Percentiles rank a stretch among this genome's conserved stretches.
These are phyloP conservation scores for Chaetomiaceae sp. DNA, from an alignment of 2,329 filamentous ascomycete genomes.

Conservation along the genomic window DNA sequence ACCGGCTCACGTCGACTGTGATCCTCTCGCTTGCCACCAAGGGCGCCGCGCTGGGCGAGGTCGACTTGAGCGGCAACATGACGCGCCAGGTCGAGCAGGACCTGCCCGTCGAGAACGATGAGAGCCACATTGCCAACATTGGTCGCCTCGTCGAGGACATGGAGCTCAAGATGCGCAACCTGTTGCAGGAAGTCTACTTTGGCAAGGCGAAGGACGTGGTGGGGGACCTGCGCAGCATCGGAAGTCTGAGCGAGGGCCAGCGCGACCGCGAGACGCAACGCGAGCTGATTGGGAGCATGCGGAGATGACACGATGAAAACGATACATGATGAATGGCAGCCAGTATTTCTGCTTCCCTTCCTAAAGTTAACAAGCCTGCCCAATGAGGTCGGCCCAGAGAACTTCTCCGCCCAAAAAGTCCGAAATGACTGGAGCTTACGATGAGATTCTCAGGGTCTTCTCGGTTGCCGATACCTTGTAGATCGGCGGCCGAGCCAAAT, in stretches of 20 bases:
- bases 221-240: slow-evolving; percentile 84
- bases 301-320: slow-evolving; percentile 33
- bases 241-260: slow-evolving; percentile 77
- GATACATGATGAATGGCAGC: neutral
- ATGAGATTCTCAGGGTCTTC: neutral
- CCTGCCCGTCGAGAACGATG: slow-evolving; percentile 81
- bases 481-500: neutral
- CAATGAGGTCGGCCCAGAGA: too few species aligned
- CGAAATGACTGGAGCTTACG: too few species aligned
- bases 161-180: slow-evolving; percentile 98
- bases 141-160: slow-evolving; percentile 95
- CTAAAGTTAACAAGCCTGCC: too few species aligned
- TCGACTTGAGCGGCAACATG: slow-evolving; percentile 97
- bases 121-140: slow-evolving; percentile 92
- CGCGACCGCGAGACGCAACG: slow-evolving; percentile 79
- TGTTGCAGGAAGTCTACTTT: slow-evolving; percentile 98
- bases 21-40: slow-evolving; percentile 80
- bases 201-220: slow-evolving; percentile 99
- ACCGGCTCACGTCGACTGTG: slow-evolving; percentile 96
- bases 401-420: too few species aligned
- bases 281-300: slow-evolving; percentile 74
- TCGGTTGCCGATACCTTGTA: neutral
- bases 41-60: slow-evolving; percentile 64
- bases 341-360: neutral
- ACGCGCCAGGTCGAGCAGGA: slow-evolving; percentile 93